Conservation (phyloP, 768 basidiomycete species). For the Collybiopsis confluens region DNA sequence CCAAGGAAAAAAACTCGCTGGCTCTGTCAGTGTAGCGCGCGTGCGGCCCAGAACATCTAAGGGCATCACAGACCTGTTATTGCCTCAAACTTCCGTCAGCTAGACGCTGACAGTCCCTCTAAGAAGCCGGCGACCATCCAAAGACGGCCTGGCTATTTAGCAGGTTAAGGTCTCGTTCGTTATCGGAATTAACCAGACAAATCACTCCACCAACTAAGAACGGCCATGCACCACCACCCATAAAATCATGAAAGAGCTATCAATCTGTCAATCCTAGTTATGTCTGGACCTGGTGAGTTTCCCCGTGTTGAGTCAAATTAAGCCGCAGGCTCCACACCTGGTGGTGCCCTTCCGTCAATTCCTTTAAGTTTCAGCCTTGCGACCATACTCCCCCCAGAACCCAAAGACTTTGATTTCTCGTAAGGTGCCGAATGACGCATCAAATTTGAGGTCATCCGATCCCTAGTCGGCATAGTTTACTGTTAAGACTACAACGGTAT, state of each 20-base stretch:
- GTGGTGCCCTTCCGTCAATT: slow-evolving; percentile 55
- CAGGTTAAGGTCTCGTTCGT: slow-evolving; percentile 92
- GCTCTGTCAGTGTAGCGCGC: slow-evolving; percentile 87
- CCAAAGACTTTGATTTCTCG: slow-evolving; percentile 88
- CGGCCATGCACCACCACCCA: slow-evolving; percentile 88
- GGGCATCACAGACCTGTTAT: slow-evolving; percentile 91
- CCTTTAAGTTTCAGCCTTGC: slow-evolving; percentile 78
- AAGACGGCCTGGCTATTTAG: slow-evolving; percentile 83
- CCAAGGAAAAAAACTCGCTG: slow-evolving; percentile 77
- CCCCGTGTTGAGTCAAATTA: slow-evolving; percentile 83
- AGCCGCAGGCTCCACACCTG: slow-evolving; percentile 69
- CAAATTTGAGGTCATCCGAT: slow-evolving; percentile 63
- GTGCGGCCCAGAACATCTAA: slow-evolving; percentile 89
- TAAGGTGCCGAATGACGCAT: slow-evolving; percentile 77
- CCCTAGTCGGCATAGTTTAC: slow-evolving; percentile 82
- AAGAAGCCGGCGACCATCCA: slow-evolving; percentile 76
- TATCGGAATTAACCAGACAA: slow-evolving; percentile 97
- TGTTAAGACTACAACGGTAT: slow-evolving; percentile 82
- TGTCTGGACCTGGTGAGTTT: slow-evolving; percentile 81
- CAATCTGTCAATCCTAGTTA: slow-evolving; percentile 76
- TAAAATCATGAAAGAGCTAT: slow-evolving; percentile 83
- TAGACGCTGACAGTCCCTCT: slow-evolving; percentile 82
- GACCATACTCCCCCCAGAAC: slow-evolving; percentile 79
- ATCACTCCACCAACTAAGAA: slow-evolving; percentile 92
- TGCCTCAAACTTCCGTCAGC: slow-evolving; percentile 84